These are phyloP conservation scores for Ilex aquifolium DNA, from an alignment of 257 asterid genomes.

Conservation along the genomic window DNA sequence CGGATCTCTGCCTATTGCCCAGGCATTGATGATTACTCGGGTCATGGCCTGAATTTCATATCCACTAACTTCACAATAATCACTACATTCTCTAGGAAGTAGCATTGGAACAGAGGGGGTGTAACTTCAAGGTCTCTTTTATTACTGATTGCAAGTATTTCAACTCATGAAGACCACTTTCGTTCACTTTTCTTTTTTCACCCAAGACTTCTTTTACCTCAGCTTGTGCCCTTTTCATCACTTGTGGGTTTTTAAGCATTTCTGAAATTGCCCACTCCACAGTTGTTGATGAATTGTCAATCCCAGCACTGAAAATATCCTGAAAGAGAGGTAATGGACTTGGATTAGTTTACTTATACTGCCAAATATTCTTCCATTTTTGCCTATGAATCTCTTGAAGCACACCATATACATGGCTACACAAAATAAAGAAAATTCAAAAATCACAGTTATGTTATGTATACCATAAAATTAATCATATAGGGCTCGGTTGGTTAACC, in stretches of 20 bases:
- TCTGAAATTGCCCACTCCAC: slow-evolving; percentile 41
- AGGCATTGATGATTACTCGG: no score
- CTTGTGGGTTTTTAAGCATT: slow-evolving; percentile 22
- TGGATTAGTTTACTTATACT: neutral
- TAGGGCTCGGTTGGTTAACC: no score
- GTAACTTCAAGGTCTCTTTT: slow-evolving; percentile 31
- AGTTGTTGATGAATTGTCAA: slow-evolving; percentile 28
- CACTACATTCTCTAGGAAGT: no score
- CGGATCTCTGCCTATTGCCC: no score
- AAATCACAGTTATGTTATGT: no score
- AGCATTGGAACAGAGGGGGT: slow-evolving; percentile 22
- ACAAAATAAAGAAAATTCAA: no score
- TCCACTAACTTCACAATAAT: no score
- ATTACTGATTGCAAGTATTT: slow-evolving; percentile 30
- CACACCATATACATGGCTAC: no score
- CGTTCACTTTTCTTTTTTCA: slow-evolving; percentile 11
- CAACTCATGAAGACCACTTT: slow-evolving; percentile 12
- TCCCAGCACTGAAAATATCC: slow-evolving; percentile 40
- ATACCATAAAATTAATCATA: no score
- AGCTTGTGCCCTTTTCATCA: slow-evolving; percentile 21
- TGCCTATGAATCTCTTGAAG: neutral
- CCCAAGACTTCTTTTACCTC: slow-evolving; percentile 22
- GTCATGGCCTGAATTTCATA: no score
- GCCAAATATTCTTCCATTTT: neutral
- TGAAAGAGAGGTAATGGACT: neutral